Base-by-base conservation (phyloP, 2,329 filamentous ascomycete species). In the Alternaria brassicicola region DNA sequence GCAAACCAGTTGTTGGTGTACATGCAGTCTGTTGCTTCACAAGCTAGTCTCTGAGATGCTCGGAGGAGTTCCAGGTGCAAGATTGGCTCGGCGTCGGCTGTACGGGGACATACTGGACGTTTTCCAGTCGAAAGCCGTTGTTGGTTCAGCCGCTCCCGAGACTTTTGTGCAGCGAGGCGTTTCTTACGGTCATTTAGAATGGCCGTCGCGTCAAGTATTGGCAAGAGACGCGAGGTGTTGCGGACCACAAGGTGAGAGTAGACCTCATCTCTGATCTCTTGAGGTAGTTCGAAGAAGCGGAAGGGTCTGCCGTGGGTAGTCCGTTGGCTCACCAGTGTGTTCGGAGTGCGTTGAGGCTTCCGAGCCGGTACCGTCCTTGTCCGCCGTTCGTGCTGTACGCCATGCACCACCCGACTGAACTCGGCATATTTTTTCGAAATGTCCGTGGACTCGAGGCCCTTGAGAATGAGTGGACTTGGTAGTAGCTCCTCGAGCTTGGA, bases 1-100 rank as follows among this genome's bases (percentile, higher is more conserved):
- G 67, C 67, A 53, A 74, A 74, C 60, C 65, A 69, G 28, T 74
- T 73, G 53, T 59, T 64, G 25, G 66, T 62, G 57, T 74, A 74
- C 39, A 74, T 55, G 35, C 41, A 63, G 15, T 72, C 66, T n/a
- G 57, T 66, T 4, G 66, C 68, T 61, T 74, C 72, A 15, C 51
- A 41, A n/a, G 70, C 58, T 3, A 73, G 48, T 23, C 46, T 47
- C 13, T 55, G 64, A 1, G 71, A 74, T 2, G 65, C 61, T 26
- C 60, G 66, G 25, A 72, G 60, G 6, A 72, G 52, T 38, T 65
- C 65, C 33, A 71, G 31, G 48, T 69, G 61, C 6, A 74, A 21
- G 15, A 69, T 52, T 19, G 67, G 66, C 8, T 70, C 67, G 12
- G 53, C 8, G 2, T 53, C 41, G 9, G 46, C 33, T 36, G 62